phyloP scores from a whole-genome alignment of 257 asterid species.

The Verbena officinalis region DNA sequence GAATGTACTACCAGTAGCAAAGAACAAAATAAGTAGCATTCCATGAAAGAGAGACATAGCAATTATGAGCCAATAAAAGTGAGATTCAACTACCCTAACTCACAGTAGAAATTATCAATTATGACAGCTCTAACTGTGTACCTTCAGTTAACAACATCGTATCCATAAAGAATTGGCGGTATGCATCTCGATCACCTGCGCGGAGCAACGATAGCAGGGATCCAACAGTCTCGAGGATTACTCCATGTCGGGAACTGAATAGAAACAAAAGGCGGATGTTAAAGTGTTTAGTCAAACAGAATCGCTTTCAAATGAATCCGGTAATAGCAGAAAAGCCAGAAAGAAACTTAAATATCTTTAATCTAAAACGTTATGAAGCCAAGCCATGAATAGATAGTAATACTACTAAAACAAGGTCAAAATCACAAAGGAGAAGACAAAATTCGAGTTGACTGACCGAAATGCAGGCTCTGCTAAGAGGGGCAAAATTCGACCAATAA shows the following conservation, averaged over 20 bases:
- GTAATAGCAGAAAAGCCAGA: neutral
- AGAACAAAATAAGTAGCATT: neutral
- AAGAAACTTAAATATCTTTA: neutral
- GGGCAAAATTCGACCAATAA: slow-evolving; percentile 70
- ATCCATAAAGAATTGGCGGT: slow-evolving; percentile 80
- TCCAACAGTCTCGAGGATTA: slow-evolving; percentile 69
- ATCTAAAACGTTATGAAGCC: neutral
- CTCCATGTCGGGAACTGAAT: slow-evolving; percentile 67
- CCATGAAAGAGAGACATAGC: slow-evolving; percentile 9
- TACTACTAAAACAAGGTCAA: slow-evolving; percentile 5
- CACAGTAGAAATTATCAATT: neutral
- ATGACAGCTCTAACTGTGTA: slow-evolving; percentile 18
- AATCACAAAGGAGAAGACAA: neutral
- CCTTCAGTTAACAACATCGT: slow-evolving; percentile 72
- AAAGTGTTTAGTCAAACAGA: slow-evolving; percentile 2
- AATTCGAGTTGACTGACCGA: slow-evolving; percentile 45
- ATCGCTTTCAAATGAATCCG: neutral
- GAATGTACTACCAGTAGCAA: neutral
- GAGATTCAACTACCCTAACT: slow-evolving; percentile 3
- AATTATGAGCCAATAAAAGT: neutral
- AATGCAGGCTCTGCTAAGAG: slow-evolving; percentile 74
- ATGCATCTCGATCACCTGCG: slow-evolving; percentile 81
- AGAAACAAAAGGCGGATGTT: slow-evolving; percentile 6
- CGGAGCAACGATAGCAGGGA: slow-evolving; percentile 80
- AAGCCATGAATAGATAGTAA: neutral